Percentiles rank a stretch among this genome's conserved stretches.
phyloP scores from a whole-genome alignment of 2,329 filamentous ascomycete species.

The Plectosphaerella cucumerina region DNA sequence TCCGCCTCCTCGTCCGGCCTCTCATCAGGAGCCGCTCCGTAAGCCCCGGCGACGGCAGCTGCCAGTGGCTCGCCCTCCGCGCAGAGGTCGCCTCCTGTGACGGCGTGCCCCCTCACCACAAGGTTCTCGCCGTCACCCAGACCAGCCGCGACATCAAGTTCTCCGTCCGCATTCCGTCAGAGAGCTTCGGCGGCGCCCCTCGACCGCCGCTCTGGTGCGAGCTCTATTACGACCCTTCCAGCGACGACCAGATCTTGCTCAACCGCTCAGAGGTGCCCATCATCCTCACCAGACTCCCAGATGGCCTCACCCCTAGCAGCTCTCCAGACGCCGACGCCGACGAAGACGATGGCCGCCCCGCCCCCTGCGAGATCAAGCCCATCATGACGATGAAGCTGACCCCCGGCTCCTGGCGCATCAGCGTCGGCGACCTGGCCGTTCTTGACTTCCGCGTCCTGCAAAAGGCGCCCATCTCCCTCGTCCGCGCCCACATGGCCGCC shows the following conservation, averaged over 20 bases:
- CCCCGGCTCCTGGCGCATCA: slow-evolving; percentile 55
- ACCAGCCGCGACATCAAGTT: slow-evolving; percentile 58
- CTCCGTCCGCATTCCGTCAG: slow-evolving; percentile 50
- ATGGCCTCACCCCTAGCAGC: slow-evolving; percentile 28
- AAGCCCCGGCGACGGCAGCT: slow-evolving; percentile 52
- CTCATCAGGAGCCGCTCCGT: slow-evolving; percentile 50
- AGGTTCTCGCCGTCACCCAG: slow-evolving; percentile 57
- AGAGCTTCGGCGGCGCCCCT: slow-evolving; percentile 33
- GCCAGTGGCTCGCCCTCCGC: slow-evolving; percentile 52
- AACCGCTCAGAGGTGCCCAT: slow-evolving; percentile 54
- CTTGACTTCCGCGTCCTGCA: slow-evolving; percentile 56
- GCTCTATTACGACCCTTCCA: slow-evolving; percentile 55
- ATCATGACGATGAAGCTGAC: slow-evolving; percentile 39
- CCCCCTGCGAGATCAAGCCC: slow-evolving; percentile 29
- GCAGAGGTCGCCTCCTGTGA: slow-evolving; percentile 48
- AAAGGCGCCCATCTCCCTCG: slow-evolving; percentile 42
- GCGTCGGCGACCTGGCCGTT: slow-evolving; percentile 42
- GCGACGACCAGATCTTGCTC: slow-evolving; percentile 52
- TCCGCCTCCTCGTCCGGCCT: slow-evolving; percentile 54
- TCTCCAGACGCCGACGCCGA: slow-evolving; percentile 26
- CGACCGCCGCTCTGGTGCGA: slow-evolving; percentile 54
- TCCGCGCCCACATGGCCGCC: slow-evolving; percentile 18
- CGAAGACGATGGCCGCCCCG: neutral
- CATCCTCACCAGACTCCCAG: slow-evolving; percentile 36
- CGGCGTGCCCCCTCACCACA: slow-evolving; percentile 42